Percentiles rank a stretch among this genome's conserved stretches.
These are phyloP conservation scores for Parietaria judaica DNA, from an alignment of 306 rosid genomes.

Conservation along the genomic window DNA sequence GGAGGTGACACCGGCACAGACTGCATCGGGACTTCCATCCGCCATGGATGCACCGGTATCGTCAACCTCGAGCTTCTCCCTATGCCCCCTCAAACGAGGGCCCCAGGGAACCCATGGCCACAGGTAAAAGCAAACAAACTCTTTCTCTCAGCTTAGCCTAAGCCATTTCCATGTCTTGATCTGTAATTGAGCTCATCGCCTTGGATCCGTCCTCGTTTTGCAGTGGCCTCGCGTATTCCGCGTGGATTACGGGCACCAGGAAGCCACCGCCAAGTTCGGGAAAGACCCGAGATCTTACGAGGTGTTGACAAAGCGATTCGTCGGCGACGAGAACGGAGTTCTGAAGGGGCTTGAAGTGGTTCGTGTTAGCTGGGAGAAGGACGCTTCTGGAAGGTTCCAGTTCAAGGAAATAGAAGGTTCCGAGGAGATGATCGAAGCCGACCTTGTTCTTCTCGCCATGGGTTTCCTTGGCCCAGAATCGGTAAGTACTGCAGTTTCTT, in stretches of 20 bases:
- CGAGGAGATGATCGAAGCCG: conserved; percentile 83
- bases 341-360: conserved; percentile 83
- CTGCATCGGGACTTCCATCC: conserved; percentile 92
- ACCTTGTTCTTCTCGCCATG: conserved; percentile 84
- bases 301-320: conserved; percentile 82
- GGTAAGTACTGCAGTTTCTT: conserved; percentile 38
- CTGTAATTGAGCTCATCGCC: not conserved
- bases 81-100: conserved; percentile 74
- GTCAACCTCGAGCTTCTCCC: conserved; percentile 73
- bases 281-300: conserved; percentile 89
- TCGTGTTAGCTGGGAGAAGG: conserved; percentile 80
- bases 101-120: conserved; percentile 98
- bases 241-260: conserved; percentile 94
- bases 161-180: no score
- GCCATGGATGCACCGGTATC: conserved; percentile 74
- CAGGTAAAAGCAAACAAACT: conserved; percentile 39
- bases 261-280: conserved; percentile 85
- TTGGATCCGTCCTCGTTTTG: conserved; percentile 18
- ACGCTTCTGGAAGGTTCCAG: conserved; percentile 71
- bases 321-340: conserved; percentile 80
- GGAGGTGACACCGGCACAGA: conserved; percentile 99
- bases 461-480: conserved; percentile 98
- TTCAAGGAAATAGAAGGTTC: conserved; percentile 84
- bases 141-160: no score
- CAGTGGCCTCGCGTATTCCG: conserved; percentile 99